phyloP scores from a whole-genome alignment of 148 eudicot genomes.

The Fallopia convolvulus region DNA sequence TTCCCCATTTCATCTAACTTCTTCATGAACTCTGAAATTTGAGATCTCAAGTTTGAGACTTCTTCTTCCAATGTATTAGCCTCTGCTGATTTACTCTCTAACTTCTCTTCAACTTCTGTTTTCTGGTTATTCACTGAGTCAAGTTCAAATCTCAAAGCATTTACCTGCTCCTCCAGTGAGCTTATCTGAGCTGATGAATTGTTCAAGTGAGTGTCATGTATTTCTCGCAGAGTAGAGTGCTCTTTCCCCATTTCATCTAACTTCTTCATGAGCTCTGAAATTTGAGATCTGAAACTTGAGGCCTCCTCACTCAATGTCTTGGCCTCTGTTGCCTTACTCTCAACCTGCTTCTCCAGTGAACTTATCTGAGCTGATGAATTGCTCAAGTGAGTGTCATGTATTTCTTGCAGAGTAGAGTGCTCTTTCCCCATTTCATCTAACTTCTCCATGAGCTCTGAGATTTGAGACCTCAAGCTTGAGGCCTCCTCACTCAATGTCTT shows the following conservation, averaged over 20 bases:
- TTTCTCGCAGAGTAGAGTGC: conserved; percentile 5
- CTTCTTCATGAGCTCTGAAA: conserved; percentile 4
- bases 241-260: conserved; percentile 8
- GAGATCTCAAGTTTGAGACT: background rate
- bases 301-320: conserved; percentile 22
- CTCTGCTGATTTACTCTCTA: background rate
- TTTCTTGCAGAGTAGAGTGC: conserved; percentile 6
- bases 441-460: conserved; percentile 5
- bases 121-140: conserved; percentile 16
- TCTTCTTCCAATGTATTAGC: conserved; percentile 26
- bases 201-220: background rate
- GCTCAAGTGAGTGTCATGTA: background rate
- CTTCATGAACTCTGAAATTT: background rate
- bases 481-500: conserved; percentile 22
- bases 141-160: conserved; percentile 16
- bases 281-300: conserved; percentile 11
- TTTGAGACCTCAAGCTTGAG: conserved; percentile 11
- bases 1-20: background rate
- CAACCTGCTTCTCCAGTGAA: conserved; percentile 29
- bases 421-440: conserved; percentile 8
- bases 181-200: background rate
- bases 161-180: conserved; percentile 16
- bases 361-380: background rate
- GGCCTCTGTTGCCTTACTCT: conserved; percentile 21
- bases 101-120: background rate